Conservation (phyloP, 805 yeast genomes). For the Metschnikowia gelsemii region DNA sequence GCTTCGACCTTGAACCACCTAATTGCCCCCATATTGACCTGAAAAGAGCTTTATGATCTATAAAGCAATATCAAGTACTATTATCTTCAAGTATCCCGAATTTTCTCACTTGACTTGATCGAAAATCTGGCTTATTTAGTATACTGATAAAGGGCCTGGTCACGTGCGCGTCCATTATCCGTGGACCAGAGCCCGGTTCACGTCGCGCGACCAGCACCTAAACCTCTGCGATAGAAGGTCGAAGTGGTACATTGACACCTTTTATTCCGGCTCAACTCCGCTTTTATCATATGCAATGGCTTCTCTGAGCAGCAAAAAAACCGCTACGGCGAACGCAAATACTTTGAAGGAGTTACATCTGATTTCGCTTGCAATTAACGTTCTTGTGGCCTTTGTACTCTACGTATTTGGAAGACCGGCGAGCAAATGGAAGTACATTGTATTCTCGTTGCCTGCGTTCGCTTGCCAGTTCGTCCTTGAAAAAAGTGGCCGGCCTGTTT, state of each 20-base stretch:
- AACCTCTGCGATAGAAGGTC: too few species aligned
- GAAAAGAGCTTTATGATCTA: too few species aligned
- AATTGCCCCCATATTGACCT: too few species aligned
- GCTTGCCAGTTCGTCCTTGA: slow-evolving; percentile 55
- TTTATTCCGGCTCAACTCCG: too few species aligned
- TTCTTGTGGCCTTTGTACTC: slow-evolving; percentile 14
- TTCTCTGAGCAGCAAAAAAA: slow-evolving; percentile 55
- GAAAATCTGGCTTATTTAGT: too few species aligned
- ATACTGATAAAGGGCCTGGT: background rate
- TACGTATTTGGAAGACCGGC: slow-evolving; percentile 18
- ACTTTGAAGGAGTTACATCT: slow-evolving; percentile 41
- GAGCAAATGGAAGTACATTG: slow-evolving; percentile 24
- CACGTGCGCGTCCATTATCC: too few species aligned
- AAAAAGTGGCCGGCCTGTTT: slow-evolving; percentile 59
- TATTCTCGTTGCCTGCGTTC: slow-evolving; percentile 38
- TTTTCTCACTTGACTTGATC: background rate
- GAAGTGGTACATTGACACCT: too few species aligned
- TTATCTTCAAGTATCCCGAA: background rate
- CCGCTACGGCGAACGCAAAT: slow-evolving; percentile 42
- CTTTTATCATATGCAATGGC: slow-evolving; percentile 43
- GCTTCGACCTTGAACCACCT: too few species aligned
- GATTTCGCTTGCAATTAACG: slow-evolving; percentile 25
- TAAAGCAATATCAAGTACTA: too few species aligned
- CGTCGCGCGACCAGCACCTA: background rate
- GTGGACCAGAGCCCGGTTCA: too few species aligned